Base-by-base conservation (phyloP, 2,329 filamentous ascomycete species). In the Claviceps pusilla region DNA sequence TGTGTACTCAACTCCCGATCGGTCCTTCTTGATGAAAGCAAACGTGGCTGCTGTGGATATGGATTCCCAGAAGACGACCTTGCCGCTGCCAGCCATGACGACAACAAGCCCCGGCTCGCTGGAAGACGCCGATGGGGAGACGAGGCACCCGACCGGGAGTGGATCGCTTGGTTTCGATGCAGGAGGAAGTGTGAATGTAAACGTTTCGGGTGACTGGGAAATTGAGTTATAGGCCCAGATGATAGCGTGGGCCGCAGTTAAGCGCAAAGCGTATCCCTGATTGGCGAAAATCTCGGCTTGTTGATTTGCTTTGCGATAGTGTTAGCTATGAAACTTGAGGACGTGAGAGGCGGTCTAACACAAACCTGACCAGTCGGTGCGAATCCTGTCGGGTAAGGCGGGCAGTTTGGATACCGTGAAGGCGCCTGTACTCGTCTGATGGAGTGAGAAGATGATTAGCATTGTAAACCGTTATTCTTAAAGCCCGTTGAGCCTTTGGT, bases 41-140 rank as follows among this genome's bases (percentile, higher is more conserved):
- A 94, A 77, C 0, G 88, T 89, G 43, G 89, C 87, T 10, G 89
- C 89, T 67, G 83, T 89, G 54, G 91, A 89, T 58, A 97, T 87
- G 43, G 89, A 94, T 66, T 97, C 93, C 89, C 93, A 97, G 68
- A 93, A 97, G 48, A 88, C 84, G 52, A 97, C 82, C 67, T 84
- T 90, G 52, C 93, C 93, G 50, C 78, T 89, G 19, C 80, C 80
- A 12, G 91, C 87, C 72, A 91, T 87, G 42, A 97, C 77, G 42
- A 96, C 79, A 33, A 98, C 81, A 42, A 98, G 76, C 2, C 93
- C 93, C 39, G 90, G 86, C 61, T 95, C 87, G 50, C 82, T 80
- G n/a, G 80, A 82, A 4, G 84, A 83, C 11, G 86, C 83, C 5
- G 87, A 86, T 51, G 86, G 84, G 0, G 87, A 84, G 7, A 96